A percentile compares a stretch with the other conserved stretches of the same genome.
phyloP scores from a whole-genome alignment of 176 grass and related monocot species.

The Oropetium thomaeum region DNA sequence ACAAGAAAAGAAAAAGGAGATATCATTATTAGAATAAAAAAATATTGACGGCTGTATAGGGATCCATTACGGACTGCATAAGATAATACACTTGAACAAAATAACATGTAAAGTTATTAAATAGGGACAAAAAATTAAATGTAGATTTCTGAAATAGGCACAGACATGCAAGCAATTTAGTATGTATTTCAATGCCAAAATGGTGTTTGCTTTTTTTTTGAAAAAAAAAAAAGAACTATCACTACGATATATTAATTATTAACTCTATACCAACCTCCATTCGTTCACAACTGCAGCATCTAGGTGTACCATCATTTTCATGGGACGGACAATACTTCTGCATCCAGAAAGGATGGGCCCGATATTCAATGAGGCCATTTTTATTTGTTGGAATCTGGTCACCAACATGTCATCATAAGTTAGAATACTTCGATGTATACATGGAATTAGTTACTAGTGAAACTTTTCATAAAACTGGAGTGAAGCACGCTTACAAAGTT shows the following conservation, averaged over 20 bases:
- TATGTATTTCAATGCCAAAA: slow-evolving; percentile 1
- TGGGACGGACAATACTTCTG: slow-evolving; percentile 83
- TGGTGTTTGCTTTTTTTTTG: slow-evolving; percentile 4
- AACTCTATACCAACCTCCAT: slow-evolving; percentile 62
- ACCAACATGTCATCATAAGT: slow-evolving; percentile 22
- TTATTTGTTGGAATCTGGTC: slow-evolving; percentile 63
- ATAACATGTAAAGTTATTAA: slow-evolving; percentile 14
- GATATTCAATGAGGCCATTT: slow-evolving; percentile 61
- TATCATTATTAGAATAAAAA: slow-evolving; percentile 15
- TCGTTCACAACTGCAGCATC: slow-evolving; percentile 81
- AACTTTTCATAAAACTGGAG: slow-evolving; percentile 25
- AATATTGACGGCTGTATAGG: background rate
- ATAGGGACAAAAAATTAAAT: background rate
- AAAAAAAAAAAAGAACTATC: background rate
- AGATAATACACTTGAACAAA: slow-evolving; percentile 10
- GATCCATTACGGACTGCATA: slow-evolving; percentile 1
- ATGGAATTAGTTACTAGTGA: slow-evolving; percentile 12
- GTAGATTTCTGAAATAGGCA: slow-evolving; percentile 6
- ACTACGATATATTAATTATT: background rate
- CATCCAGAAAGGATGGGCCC: slow-evolving; percentile 76
- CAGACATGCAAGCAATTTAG: slow-evolving; percentile 8
- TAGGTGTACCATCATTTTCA: slow-evolving; percentile 69
- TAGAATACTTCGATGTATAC: slow-evolving; percentile 30
- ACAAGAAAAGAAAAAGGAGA: slow-evolving; percentile 9
- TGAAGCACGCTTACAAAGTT: slow-evolving; percentile 52